Conservation (phyloP, 116 monocot genomes). For the Dioscorea cayenensis region DNA sequence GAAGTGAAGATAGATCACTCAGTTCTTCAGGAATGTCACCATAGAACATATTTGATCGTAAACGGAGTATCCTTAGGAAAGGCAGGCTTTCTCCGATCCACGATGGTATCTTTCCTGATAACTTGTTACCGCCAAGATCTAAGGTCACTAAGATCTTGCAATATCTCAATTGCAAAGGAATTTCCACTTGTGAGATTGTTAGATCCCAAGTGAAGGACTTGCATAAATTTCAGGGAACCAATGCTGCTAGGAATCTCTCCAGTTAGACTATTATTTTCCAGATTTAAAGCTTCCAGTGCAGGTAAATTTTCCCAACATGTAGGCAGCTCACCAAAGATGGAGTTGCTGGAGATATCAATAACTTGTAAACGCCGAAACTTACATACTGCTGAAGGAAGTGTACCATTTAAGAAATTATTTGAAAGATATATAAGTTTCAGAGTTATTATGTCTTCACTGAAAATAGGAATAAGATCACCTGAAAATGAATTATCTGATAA, state of each 20-base stretch:
- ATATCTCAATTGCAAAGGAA: background rate
- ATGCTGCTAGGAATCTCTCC: slow-evolving; percentile 14
- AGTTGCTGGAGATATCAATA: slow-evolving; percentile 16
- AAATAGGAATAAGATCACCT: background rate
- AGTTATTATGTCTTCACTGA: background rate
- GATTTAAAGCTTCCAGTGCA: slow-evolving; percentile 9
- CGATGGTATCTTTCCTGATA: slow-evolving; percentile 13
- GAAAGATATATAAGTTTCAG: background rate
- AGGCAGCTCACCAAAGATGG: slow-evolving; percentile 16
- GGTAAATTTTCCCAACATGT: slow-evolving; percentile 11
- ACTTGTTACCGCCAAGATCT: slow-evolving; percentile 10
- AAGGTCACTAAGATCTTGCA: background rate
- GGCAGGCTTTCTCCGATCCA: slow-evolving; percentile 12
- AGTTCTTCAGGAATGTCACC: slow-evolving; percentile 15
- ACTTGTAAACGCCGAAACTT: background rate
- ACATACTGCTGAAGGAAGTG: slow-evolving; percentile 15
- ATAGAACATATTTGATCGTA: slow-evolving; percentile 9
- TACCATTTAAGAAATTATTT: slow-evolving; percentile 8
- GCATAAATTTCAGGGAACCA: background rate
- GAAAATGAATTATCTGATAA: background rate
- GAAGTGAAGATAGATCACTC: background rate
- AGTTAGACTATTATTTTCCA: slow-evolving; percentile 18
- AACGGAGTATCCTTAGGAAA: background rate
- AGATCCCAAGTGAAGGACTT: slow-evolving; percentile 1
- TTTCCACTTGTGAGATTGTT: slow-evolving; percentile 14